These are phyloP conservation scores for Moniliophthora roreri DNA, from an alignment of 1,284 basidiomycete species.

Conservation along the genomic window DNA sequence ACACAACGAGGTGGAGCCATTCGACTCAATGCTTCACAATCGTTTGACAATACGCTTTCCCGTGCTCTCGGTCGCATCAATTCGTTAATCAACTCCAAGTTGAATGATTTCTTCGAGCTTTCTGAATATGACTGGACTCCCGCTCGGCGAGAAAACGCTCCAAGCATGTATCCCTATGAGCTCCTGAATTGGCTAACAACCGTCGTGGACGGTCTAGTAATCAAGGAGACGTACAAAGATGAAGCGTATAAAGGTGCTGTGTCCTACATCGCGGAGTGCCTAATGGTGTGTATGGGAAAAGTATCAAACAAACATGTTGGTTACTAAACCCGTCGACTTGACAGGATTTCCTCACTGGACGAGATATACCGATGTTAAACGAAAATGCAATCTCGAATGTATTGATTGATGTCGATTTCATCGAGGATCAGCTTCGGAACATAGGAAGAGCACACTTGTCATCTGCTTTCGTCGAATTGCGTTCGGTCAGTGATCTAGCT, in stretches of 20 bases:
- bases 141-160: conserved; percentile 59
- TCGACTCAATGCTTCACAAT: conserved; percentile 61
- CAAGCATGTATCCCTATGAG: conserved; percentile 93
- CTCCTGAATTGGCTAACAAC: conserved; percentile 96
- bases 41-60: conserved; percentile 72
- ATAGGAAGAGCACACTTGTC: conserved; percentile 72
- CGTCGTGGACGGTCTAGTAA: conserved; percentile 90
- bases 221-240: conserved; percentile 84
- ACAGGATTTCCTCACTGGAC: conserved; percentile 78
- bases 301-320: neutral
- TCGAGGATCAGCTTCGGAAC: conserved; percentile 79
- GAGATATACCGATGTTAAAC: conserved; percentile 80
- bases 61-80: conserved; percentile 81
- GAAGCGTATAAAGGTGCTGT: conserved; percentile 87
- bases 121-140: conserved; percentile 96
- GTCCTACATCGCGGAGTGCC: conserved; percentile 79
- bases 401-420: conserved; percentile 80
- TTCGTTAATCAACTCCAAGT: conserved; percentile 83
- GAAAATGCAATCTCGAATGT: conserved; percentile 87
- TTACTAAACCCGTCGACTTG: conserved; percentile 3
- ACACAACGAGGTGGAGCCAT: conserved; percentile 84
- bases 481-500: conserved; percentile 54
- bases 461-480: conserved; percentile 80
- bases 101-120: conserved; percentile 96
- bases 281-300: conserved; percentile 63